These are phyloP conservation scores for Salix purpurea DNA, from an alignment of 345 rosid genomes.

Conservation along the genomic window DNA sequence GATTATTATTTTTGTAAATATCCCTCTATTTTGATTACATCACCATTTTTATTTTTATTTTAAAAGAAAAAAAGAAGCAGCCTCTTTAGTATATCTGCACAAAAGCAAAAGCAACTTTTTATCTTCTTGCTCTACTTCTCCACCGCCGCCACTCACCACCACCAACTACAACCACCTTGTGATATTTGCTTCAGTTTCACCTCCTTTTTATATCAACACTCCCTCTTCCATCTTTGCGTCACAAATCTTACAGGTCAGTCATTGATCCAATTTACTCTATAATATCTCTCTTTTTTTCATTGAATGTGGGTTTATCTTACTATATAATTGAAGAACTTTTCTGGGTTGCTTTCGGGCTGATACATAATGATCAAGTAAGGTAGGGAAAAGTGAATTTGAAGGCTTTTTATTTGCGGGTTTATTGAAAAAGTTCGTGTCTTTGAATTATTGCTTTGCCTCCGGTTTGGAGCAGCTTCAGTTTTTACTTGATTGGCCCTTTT, in stretches of 20 bases:
- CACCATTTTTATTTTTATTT: not conserved
- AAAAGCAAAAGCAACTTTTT: not conserved
- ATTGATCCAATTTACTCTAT: not conserved
- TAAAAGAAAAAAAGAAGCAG: not conserved
- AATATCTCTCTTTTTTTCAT: not conserved
- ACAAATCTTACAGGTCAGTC: constrained; percentile 14
- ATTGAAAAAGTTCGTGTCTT: not conserved
- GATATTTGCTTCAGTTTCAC: not conserved
- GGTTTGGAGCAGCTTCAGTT: not conserved
- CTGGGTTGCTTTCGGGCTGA: constrained; percentile 14
- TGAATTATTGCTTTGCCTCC: not conserved
- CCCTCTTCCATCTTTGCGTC: not conserved
- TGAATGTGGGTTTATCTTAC: not conserved
- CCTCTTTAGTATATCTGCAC: not conserved
- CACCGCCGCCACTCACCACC: not conserved
- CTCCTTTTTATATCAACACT: not conserved
- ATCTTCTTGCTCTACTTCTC: not conserved
- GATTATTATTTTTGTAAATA: not conserved
- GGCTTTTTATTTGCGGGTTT: not conserved
- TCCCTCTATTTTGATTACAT: not conserved
- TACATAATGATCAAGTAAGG: not conserved
- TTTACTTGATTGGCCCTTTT: not conserved
- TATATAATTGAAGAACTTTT: not conserved
- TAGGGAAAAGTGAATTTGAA: not conserved
- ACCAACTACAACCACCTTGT: not conserved